Evolutionary conservation across 192 early-diverging fungal genomes (phyloP).

Genomic region (Umbelopsis isabellina): DNA sequence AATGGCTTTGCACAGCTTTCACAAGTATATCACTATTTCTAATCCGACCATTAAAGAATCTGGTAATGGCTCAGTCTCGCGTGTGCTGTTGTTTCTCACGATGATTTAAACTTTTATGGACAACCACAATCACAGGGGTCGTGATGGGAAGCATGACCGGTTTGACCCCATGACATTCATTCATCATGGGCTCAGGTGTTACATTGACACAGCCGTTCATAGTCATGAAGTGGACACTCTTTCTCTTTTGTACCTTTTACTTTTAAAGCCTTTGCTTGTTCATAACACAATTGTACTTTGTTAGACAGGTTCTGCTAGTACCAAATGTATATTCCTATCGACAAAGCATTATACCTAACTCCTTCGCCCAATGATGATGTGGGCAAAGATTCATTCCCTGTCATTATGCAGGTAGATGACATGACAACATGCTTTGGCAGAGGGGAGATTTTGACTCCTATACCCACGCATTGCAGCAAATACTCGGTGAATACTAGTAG

Average conservation of each 20-base stretch:
- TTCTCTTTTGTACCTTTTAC: neutral
- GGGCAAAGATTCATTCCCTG: constrained; percentile 4
- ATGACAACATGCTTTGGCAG: constrained; percentile 14
- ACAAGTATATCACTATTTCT: too few relatives aligned
- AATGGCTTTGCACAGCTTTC: too few relatives aligned
- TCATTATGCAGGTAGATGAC: constrained; percentile 14
- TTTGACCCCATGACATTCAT: constrained; percentile 18
- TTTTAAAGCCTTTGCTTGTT: neutral
- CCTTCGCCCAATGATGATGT: neutral
- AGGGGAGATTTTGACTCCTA: neutral
- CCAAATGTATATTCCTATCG: constrained; percentile 11
- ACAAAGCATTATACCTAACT: constrained; percentile 9
- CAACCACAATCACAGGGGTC: neutral
- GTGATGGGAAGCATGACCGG: constrained; percentile 2
- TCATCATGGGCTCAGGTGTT: constrained; percentile 17
- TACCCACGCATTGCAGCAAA: neutral
- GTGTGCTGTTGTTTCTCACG: constrained; percentile 3
- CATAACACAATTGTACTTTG: neutral
- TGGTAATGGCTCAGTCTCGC: too few relatives aligned
- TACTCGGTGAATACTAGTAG: neutral
- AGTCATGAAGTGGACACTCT: neutral
- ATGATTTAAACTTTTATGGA: neutral
- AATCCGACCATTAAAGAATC: too few relatives aligned
- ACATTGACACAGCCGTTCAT: neutral
- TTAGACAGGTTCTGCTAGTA: neutral